Evolutionary conservation across 208 protist species (phyloP).

Genomic region (Leishmania arabica): DNA sequence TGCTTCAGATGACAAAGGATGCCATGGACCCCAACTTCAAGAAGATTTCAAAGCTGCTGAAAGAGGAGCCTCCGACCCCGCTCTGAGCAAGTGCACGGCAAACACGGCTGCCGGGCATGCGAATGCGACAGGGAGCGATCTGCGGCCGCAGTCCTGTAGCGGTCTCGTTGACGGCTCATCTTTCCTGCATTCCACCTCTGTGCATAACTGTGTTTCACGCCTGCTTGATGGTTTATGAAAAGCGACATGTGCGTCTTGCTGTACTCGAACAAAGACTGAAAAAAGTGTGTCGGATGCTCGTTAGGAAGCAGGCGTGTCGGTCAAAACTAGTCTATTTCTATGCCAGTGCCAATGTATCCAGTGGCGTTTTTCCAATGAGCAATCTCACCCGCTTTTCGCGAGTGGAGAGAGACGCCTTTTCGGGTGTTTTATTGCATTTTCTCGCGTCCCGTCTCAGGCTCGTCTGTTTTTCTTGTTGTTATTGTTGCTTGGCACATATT

Average conservation of each 20-base stretch:
- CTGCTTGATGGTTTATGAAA: neutral
- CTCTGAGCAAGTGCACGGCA: constrained; percentile 10
- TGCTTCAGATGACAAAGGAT: constrained; percentile 73
- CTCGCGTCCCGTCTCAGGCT: neutral
- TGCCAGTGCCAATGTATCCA: neutral
- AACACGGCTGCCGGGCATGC: neutral
- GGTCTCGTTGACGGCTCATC: neutral
- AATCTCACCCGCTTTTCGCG: neutral
- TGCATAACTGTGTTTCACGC: neutral
- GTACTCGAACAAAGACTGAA: no score
- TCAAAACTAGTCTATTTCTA: neutral
- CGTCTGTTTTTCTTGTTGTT: neutral
- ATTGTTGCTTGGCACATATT: no score
- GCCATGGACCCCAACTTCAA: constrained; percentile 76
- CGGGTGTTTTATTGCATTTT: neutral
- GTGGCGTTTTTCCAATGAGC: neutral
- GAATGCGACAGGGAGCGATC: neutral
- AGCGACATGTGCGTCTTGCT: neutral
- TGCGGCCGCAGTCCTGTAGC: neutral
- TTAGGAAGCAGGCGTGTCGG: neutral
- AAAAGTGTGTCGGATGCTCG: neutral
- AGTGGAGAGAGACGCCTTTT: neutral
- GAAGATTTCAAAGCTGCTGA: constrained; percentile 54
- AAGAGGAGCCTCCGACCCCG: constrained; percentile 42
- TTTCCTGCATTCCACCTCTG: neutral